phyloP scores from a whole-genome alignment of 2,329 filamentous ascomycete species.

The Cercospora zeae-maydis region DNA sequence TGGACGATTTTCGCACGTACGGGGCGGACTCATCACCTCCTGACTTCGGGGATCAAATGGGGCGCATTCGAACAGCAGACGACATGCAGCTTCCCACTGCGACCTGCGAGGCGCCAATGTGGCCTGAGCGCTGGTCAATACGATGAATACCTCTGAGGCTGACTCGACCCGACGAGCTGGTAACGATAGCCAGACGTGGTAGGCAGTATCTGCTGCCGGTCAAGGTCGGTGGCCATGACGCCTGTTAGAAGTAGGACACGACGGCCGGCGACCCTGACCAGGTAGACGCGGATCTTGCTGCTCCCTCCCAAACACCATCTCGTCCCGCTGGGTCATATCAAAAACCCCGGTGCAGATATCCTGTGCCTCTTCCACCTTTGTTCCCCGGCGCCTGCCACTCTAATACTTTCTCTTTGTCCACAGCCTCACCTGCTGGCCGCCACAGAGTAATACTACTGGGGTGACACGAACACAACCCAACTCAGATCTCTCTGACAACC shows the following conservation, averaged over 20 bases:
- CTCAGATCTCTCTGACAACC: slow-evolving; percentile 21
- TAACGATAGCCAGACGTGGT: slow-evolving; percentile 29
- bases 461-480: slow-evolving; percentile 23
- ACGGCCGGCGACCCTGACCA: slow-evolving; percentile 32
- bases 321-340: slow-evolving; percentile 24
- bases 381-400: slow-evolving; percentile 20
- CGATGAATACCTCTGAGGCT: slow-evolving; percentile 42
- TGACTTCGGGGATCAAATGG: slow-evolving; percentile 34
- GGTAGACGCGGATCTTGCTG: slow-evolving; percentile 27
- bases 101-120: slow-evolving; percentile 39
- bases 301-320: slow-evolving; percentile 25
- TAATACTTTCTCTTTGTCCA: slow-evolving; percentile 27
- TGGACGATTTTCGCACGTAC: slow-evolving; percentile 13
- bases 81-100: slow-evolving; percentile 48
- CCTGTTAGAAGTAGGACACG: slow-evolving; percentile 27
- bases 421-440: slow-evolving; percentile 22
- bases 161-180: slow-evolving; percentile 41
- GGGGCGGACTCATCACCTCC: slow-evolving; percentile 21
- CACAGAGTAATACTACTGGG: slow-evolving; percentile 26
- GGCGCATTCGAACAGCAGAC: slow-evolving; percentile 40
- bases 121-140: slow-evolving; percentile 45
- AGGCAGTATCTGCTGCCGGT: slow-evolving; percentile 30
- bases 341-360: slow-evolving; percentile 16
- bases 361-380: slow-evolving; percentile 20
- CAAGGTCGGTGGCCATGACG: slow-evolving; percentile 33